These are phyloP conservation scores for Psidium friedrichsthalianum DNA, from an alignment of 345 rosid species.

Conservation along the genomic window DNA sequence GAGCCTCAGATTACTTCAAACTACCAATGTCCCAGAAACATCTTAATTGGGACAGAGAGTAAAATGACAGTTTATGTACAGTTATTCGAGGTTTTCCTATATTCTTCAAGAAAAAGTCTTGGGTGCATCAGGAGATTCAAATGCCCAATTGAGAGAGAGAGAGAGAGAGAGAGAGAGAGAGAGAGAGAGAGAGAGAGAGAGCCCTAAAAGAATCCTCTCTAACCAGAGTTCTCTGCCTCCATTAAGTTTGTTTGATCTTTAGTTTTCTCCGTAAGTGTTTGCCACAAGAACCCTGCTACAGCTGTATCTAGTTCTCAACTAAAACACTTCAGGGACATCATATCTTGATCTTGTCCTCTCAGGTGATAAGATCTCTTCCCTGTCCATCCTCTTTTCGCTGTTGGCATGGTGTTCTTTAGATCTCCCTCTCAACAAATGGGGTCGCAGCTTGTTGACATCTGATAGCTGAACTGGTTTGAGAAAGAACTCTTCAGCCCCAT, in stretches of 20 bases:
- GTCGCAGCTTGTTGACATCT: constrained; percentile 65
- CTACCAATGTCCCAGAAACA: neutral
- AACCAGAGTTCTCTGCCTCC: neutral
- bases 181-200: neutral
- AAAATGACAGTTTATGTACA: neutral
- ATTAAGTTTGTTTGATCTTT: neutral
- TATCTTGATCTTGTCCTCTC: constrained; percentile 24
- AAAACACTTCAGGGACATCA: neutral
- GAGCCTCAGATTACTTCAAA: neutral
- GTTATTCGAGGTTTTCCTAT: neutral
- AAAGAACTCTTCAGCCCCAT: constrained; percentile 90
- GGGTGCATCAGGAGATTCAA: neutral
- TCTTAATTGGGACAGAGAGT: neutral
- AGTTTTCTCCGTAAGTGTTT: neutral
- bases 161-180: neutral
- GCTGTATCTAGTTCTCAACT: neutral
- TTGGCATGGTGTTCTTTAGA: constrained; percentile 5
- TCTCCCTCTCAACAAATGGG: constrained; percentile 42
- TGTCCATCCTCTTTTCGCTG: constrained; percentile 29
- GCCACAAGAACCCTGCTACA: neutral
- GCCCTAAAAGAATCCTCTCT: neutral
- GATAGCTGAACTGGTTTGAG: constrained; percentile 77
- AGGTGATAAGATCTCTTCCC: constrained; percentile 19
- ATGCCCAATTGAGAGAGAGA: neutral
- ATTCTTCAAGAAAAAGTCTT: neutral